Conservation (phyloP, 2,329 filamentous ascomycete genomes). For the Aspergillus thermomutatus region DNA sequence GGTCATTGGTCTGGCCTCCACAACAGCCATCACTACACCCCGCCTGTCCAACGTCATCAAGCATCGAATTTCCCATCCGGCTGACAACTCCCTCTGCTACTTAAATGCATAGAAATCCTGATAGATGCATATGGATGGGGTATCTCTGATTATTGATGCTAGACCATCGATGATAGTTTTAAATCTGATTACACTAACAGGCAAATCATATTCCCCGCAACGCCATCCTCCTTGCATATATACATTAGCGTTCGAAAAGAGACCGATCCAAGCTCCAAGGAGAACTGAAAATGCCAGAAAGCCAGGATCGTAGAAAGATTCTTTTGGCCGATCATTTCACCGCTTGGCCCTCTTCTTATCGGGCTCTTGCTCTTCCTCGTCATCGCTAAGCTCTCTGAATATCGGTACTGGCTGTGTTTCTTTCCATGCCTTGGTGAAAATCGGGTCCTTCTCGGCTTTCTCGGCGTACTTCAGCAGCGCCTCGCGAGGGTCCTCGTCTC, state of each 20-base stretch:
- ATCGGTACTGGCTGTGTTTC: conserved; percentile 88
- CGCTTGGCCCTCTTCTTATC: conserved; percentile 57
- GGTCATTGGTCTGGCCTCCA: conserved; percentile 2
- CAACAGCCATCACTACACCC: conserved; percentile 1
- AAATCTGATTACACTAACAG: neutral
- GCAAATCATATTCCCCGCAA: neutral
- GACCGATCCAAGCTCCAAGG: neutral
- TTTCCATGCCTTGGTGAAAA: conserved; percentile 93
- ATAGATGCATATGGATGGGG: neutral
- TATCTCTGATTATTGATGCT: neutral
- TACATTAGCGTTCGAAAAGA: neutral
- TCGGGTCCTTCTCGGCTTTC: conserved; percentile 83
- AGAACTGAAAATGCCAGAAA: neutral
- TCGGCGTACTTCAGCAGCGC: conserved; percentile 93
- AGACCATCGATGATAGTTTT: neutral
- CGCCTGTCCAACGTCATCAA: conserved; percentile 14
- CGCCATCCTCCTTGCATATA: neutral
- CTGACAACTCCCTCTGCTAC: neutral
- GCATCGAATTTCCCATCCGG: conserved; percentile 1
- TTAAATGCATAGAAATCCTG: neutral
- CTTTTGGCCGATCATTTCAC: conserved; percentile 14
- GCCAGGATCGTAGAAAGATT: neutral
- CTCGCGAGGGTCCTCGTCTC: conserved; percentile 93
- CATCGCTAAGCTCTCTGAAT: conserved; percentile 85
- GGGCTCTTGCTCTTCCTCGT: conserved; percentile 68